These are phyloP conservation scores for Apostasia ramifera DNA, from an alignment of 106 monocot species.

Conservation along the genomic window DNA sequence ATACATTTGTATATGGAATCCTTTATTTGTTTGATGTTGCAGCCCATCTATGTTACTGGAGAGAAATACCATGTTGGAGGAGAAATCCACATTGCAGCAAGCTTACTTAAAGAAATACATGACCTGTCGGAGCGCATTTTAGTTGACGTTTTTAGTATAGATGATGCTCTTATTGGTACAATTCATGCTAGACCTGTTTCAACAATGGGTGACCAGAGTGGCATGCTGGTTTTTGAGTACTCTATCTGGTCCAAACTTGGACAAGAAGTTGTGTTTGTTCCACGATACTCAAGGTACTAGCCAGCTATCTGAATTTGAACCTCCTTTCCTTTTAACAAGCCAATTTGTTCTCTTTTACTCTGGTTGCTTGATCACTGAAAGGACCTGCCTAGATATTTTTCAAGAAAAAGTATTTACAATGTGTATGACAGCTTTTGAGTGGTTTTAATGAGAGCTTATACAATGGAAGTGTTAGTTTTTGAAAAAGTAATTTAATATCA, in stretches of 20 bases:
- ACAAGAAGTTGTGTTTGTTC: constrained; percentile 53
- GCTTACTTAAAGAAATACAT: constrained; percentile 16
- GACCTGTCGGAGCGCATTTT: constrained; percentile 43
- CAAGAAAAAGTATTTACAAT: background rate
- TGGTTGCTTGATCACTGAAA: background rate
- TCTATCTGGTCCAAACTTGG: constrained; percentile 73
- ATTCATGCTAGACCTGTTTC: constrained; percentile 27
- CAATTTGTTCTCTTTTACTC: background rate
- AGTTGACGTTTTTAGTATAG: constrained; percentile 57
- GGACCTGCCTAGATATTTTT: background rate
- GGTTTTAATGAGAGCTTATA: background rate
- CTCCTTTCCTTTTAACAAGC: background rate
- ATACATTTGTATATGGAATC: background rate
- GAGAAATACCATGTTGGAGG: constrained; percentile 78
- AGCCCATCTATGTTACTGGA: constrained; percentile 72
- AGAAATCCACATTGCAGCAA: constrained; percentile 52
- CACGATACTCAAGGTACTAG: constrained; percentile 66
- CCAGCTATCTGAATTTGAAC: background rate
- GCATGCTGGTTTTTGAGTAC: constrained; percentile 46
- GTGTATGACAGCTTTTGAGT: background rate
- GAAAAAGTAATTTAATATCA: too few relatives aligned
- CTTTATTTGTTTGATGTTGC: constrained; percentile 13
- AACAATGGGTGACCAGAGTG: constrained; percentile 17
- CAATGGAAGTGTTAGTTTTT: background rate
- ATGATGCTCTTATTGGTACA: constrained; percentile 34